Evolutionary conservation across 2,329 filamentous ascomycete species (phyloP).

Genomic region (Aspergillus sp.): DNA sequence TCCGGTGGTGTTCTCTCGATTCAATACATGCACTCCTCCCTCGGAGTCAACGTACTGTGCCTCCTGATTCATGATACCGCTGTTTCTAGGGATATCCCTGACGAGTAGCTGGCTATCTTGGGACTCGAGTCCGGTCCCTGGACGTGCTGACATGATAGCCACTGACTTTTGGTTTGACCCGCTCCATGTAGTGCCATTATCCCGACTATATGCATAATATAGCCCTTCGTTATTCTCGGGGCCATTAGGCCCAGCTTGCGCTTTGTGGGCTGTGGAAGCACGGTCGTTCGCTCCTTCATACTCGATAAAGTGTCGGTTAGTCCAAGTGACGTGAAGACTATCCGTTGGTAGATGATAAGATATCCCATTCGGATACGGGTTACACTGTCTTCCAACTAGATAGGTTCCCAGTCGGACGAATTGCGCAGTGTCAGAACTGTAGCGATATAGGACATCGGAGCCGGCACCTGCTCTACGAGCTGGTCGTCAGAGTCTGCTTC

Average conservation of each 20-base stretch:
- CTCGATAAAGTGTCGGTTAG: slow-evolving; percentile 3
- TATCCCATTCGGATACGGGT: slow-evolving; percentile 1
- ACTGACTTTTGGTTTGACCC: not conserved
- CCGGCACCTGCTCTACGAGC: slow-evolving; percentile 4
- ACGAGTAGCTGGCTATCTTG: not conserved
- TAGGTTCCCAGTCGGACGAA: not conserved
- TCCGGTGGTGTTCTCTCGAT: not conserved
- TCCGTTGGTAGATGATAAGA: not conserved
- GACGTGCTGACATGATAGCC: not conserved
- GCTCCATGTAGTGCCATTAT: not conserved
- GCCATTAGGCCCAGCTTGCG: slow-evolving; percentile 2
- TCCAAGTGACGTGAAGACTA: not conserved
- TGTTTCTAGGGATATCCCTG: not conserved
- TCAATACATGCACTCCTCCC: slow-evolving; percentile 1
- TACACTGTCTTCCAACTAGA: not conserved
- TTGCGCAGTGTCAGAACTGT: not conserved
- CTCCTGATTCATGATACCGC: slow-evolving; percentile 8
- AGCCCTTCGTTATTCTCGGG: slow-evolving; percentile 7
- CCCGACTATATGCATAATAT: not conserved
- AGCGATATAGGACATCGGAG: slow-evolving; percentile 1
- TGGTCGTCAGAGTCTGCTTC: not conserved
- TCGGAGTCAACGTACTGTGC: not conserved
- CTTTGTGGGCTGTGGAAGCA: slow-evolving; percentile 1
- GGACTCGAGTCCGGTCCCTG: not conserved
- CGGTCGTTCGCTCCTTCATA: not conserved